Evolutionary conservation across 257 asterid species (phyloP).

Genomic region (Thymus quinquecostatus): DNA sequence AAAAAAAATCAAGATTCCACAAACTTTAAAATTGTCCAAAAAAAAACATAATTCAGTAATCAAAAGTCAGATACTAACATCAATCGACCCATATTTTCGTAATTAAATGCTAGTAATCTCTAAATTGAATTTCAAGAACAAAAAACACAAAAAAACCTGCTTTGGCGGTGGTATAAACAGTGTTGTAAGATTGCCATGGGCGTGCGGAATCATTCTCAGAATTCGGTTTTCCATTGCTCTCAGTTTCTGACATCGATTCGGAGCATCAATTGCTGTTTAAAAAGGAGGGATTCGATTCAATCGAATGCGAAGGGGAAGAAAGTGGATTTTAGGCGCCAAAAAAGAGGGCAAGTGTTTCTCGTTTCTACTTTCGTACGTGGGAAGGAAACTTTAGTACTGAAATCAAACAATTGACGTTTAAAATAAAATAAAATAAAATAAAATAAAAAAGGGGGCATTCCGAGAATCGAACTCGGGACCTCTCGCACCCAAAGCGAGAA

Average conservation of each 20-base stretch:
- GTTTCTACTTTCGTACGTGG: too few species aligned
- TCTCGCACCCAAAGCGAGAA: conserved; percentile 93
- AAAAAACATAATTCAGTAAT: neutral
- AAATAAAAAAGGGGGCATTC: conserved; percentile 60
- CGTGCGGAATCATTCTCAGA: conserved; percentile 47
- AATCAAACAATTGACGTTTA: too few species aligned
- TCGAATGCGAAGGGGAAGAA: neutral
- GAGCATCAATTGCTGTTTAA: neutral
- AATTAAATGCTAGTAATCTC: too few species aligned
- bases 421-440: too few species aligned
- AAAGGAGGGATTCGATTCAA: conserved; percentile 15
- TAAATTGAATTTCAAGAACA: too few species aligned
- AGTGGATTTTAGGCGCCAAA: conserved; percentile 36
- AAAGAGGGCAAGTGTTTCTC: too few species aligned
- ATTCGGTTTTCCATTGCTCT: conserved; percentile 41
- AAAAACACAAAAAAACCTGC: conserved; percentile 58
- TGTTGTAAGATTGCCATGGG: conserved; percentile 97
- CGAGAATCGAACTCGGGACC: conserved; percentile 85
- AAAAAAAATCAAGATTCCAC: conserved; percentile 27
- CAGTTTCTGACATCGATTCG: conserved; percentile 37
- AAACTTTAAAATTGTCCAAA: neutral
- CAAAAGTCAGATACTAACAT: neutral
- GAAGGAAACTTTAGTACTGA: too few species aligned
- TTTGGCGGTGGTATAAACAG: conserved; percentile 87
- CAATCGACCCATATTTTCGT: neutral